These are phyloP conservation scores for Syncephalis plumigaleata DNA, from an alignment of 371 early-diverging fungal species.

Conservation along the genomic window DNA sequence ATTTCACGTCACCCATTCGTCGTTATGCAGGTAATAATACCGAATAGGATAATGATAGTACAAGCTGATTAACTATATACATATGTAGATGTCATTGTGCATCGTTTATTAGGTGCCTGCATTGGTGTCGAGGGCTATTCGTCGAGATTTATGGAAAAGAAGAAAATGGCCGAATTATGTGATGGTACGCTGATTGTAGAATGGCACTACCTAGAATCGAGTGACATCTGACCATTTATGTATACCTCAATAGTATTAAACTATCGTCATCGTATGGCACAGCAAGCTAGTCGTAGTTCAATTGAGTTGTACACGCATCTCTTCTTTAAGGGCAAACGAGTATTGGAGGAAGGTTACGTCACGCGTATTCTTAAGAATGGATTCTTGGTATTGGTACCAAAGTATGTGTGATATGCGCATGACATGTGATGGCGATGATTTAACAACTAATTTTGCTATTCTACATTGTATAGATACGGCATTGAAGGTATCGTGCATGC, in stretches of 20 bases:
- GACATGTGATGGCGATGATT: not conserved
- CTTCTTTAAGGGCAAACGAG: constrained; percentile 77
- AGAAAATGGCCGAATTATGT: constrained; percentile 56
- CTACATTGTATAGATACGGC: constrained; percentile 38
- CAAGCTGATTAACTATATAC: constrained; percentile 6
- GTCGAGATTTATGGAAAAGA: constrained; percentile 63
- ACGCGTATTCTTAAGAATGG: constrained; percentile 86
- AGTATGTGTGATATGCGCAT: constrained; percentile 17
- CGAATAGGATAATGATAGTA: no score
- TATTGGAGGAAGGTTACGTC: constrained; percentile 75
- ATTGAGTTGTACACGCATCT: constrained; percentile 88
- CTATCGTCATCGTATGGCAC: constrained; percentile 88
- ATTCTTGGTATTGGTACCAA: constrained; percentile 77
- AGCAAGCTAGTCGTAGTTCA: constrained; percentile 83
- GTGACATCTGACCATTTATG: not conserved
- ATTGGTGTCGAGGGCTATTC: constrained; percentile 45
- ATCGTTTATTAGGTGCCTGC: constrained; percentile 68
- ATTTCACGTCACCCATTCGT: constrained; percentile 94
- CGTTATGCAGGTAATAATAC: constrained; percentile 54
- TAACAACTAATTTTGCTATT: not conserved
- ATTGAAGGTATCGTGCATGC: constrained; percentile 82
- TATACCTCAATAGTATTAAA: constrained; percentile 50
- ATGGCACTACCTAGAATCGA: not conserved
- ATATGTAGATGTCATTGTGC: constrained; percentile 93
- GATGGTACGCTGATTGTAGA: constrained; percentile 33